Conservation (phyloP, 495 filamentous ascomycete species). For the Friedmanniomyces endolithicus region DNA sequence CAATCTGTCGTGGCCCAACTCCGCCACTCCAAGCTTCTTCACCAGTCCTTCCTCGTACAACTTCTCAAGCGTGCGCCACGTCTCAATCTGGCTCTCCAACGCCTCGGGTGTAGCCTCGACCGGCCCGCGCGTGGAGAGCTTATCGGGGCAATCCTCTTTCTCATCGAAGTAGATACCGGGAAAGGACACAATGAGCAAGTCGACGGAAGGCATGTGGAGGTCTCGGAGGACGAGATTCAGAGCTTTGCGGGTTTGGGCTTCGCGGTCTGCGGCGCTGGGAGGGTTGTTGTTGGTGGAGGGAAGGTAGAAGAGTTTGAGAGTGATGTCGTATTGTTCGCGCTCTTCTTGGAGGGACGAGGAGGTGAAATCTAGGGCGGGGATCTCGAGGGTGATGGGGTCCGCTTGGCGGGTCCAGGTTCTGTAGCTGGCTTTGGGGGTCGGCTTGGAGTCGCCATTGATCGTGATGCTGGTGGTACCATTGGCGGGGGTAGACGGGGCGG, state of each 20-base stretch:
- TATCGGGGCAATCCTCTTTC: conserved; percentile 53
- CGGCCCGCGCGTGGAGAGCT: conserved; percentile 17
- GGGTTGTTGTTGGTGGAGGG: conserved; percentile 37
- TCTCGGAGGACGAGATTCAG: conserved; percentile 67
- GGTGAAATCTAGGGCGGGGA: conserved; percentile 66
- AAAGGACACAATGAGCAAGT: conserved; percentile 86
- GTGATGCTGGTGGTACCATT: neutral
- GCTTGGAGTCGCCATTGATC: conserved; percentile 1
- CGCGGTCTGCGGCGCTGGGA: conserved; percentile 40
- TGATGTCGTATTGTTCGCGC: conserved; percentile 75
- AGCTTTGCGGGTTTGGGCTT: conserved; percentile 59
- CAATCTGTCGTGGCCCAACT: conserved; percentile 78
- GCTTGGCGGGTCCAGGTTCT: conserved; percentile 52
- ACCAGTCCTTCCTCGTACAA: conserved; percentile 62
- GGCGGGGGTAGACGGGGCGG: neutral
- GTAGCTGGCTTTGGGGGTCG: conserved; percentile 24
- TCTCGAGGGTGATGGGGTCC: conserved; percentile 48
- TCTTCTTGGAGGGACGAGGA: conserved; percentile 62
- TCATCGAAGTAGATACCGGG: conserved; percentile 86
- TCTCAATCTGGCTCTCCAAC: conserved; percentile 49
- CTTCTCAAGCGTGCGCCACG: conserved; percentile 59
- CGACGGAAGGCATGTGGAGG: conserved; percentile 59
- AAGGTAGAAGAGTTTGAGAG: conserved; percentile 84
- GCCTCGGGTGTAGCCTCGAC: conserved; percentile 44
- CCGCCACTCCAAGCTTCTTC: conserved; percentile 65